Conservation (phyloP, 306 rosid genomes). For the Prinsepia uniflora region DNA sequence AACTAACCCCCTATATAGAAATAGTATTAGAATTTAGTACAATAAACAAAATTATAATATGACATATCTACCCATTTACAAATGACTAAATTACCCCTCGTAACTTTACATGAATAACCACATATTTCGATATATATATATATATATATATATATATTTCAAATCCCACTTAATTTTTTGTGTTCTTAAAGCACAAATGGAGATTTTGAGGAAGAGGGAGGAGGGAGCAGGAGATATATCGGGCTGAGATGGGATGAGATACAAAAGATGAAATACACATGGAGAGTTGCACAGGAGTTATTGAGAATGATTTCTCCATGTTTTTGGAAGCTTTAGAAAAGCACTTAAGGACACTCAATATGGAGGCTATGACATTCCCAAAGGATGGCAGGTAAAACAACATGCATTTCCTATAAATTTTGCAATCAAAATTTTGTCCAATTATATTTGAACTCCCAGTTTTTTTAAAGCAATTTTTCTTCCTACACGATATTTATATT, state of each 20-base stretch:
- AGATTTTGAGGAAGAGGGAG: conserved; percentile 36
- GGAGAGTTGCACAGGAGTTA: conserved; percentile 56
- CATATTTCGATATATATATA: too few species aligned
- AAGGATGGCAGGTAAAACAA: conserved; percentile 51
- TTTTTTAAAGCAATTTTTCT: neutral
- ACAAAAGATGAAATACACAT: conserved; percentile 55
- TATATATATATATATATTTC: neutral
- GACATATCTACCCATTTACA: too few species aligned
- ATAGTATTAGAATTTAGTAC: too few species aligned
- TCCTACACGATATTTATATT: too few species aligned
- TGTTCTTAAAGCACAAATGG: conserved; percentile 33
- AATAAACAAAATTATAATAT: too few species aligned
- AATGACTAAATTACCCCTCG: too few species aligned
- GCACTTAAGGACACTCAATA: conserved; percentile 37
- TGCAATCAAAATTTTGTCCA: neutral
- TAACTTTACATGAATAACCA: too few species aligned
- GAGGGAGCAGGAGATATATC: conserved; percentile 29
- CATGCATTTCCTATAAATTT: neutral
- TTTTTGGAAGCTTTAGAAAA: conserved; percentile 45
- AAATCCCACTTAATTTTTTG: neutral
- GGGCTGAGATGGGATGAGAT: conserved; percentile 51
- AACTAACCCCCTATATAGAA: too few species aligned
- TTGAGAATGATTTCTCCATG: conserved; percentile 48
- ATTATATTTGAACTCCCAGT: neutral
- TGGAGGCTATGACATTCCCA: conserved; percentile 47